Evolutionary conservation across 192 early-diverging fungal genomes (phyloP).

Genomic region (Funneliformis geosporum): DNA sequence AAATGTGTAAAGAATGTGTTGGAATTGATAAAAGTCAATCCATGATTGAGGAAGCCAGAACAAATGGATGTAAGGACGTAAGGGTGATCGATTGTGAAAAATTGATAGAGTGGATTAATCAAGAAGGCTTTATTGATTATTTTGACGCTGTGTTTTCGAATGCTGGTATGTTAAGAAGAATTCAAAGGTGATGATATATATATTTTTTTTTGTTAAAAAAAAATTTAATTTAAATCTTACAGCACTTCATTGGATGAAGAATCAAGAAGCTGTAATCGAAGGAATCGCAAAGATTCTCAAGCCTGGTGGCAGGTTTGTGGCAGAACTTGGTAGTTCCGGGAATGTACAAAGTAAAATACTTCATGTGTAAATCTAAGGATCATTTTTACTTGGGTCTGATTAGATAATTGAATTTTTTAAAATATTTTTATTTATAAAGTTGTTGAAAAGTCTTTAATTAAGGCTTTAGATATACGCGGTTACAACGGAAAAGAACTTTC

Average conservation of each 20-base stretch:
- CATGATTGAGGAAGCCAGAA: constrained; percentile 57
- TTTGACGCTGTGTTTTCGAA: constrained; percentile 74
- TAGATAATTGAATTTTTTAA: not conserved
- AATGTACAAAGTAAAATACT: constrained; percentile 38
- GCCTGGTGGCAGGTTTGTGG: constrained; percentile 59
- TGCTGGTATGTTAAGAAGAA: constrained; percentile 61
- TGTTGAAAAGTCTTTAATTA: constrained; percentile 39
- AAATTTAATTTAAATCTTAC: not conserved
- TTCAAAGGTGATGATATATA: not conserved
- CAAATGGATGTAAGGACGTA: constrained; percentile 40
- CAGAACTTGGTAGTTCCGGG: constrained; percentile 57
- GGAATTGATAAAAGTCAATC: constrained; percentile 59
- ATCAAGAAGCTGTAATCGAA: constrained; percentile 57
- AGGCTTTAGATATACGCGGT: constrained; percentile 50
- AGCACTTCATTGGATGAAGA: constrained; percentile 77
- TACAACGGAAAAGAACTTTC: constrained; percentile 39
- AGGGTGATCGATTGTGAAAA: constrained; percentile 60
- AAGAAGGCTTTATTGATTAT: constrained; percentile 41
- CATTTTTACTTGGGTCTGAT: not conserved
- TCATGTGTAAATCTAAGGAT: not conserved
- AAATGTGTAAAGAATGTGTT: constrained; percentile 50
- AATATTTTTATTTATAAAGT: constrained; percentile 1
- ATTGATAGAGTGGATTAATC: constrained; percentile 40
- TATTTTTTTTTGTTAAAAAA: constrained; percentile 8
- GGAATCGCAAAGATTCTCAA: constrained; percentile 57